phyloP scores from a whole-genome alignment of 129 eudicot species.

The Pseudognaphalium luteoalbum region DNA sequence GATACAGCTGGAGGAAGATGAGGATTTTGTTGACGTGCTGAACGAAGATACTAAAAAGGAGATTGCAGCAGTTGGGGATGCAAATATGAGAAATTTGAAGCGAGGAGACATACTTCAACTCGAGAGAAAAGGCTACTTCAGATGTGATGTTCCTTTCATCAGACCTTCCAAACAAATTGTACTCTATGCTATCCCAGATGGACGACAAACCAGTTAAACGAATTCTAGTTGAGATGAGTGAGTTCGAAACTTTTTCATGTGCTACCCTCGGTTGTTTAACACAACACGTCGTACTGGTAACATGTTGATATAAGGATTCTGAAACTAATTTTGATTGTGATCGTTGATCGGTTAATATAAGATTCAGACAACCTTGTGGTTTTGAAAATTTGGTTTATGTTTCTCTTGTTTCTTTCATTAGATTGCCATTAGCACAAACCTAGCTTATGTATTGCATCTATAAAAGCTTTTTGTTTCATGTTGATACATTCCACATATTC shows the following conservation, averaged over 20 bases:
- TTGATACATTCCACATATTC: no score
- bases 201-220: neutral
- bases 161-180: neutral
- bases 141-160: neutral
- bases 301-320: neutral
- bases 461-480: neutral
- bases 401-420: neutral
- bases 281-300: neutral
- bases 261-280: neutral
- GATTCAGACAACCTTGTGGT: no score
- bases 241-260: neutral
- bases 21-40: neutral
- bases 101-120: neutral
- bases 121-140: neutral
- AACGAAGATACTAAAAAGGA: neutral
- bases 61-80: conserved; percentile 5
- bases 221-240: neutral
- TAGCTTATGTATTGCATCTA: neutral
- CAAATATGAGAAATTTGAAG: conserved; percentile 5
- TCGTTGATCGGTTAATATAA: neutral
- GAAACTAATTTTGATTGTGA: neutral
- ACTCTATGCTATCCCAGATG: neutral
- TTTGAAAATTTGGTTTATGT: neutral
- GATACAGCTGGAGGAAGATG: neutral
- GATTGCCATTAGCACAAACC: neutral